Conservation (phyloP, 148 eudicot genomes). For the Nepenthes gracilis region DNA sequence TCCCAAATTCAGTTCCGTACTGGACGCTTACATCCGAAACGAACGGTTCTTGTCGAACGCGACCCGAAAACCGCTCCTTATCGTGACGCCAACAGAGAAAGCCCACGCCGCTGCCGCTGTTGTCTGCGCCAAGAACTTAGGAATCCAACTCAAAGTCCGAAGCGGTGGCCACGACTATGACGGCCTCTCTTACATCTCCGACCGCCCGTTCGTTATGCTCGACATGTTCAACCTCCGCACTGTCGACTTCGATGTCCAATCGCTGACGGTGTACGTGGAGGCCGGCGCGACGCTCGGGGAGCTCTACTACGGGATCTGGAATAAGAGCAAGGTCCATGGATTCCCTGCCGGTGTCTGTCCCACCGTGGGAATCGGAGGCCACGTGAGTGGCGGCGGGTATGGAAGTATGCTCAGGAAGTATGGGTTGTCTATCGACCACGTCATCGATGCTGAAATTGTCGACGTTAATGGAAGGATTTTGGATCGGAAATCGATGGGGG, state of each 20-base stretch:
- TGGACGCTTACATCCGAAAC: conserved; percentile 15
- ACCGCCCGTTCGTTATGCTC: conserved; percentile 17
- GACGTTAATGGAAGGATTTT: conserved; percentile 12
- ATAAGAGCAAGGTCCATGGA: conserved; percentile 9
- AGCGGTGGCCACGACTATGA: conserved; percentile 11
- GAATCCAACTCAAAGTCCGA: conserved; percentile 8
- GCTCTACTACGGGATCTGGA: conserved; percentile 11
- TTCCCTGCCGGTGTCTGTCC: conserved; percentile 16
- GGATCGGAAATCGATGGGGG: conserved; percentile 18
- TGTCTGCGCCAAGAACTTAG: conserved; percentile 7
- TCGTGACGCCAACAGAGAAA: conserved; percentile 9
- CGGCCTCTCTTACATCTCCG: conserved; percentile 6
- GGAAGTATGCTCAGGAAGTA: conserved; percentile 16
- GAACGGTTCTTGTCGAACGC: conserved; percentile 15
- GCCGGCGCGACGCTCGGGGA: conserved; percentile 20
- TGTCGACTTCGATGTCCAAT: not conserved
- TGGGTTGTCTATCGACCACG: conserved; percentile 13
- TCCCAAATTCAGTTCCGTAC: conserved; percentile 5
- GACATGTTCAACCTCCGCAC: conserved; percentile 17
- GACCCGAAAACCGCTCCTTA: conserved; percentile 18
- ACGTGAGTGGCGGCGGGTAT: conserved; percentile 18
- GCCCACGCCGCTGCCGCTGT: conserved; percentile 14
- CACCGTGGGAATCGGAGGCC: conserved; percentile 18
- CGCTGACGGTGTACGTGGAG: conserved; percentile 12
- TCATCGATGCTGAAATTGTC: conserved; percentile 10